A percentile compares a stretch with the other conserved stretches of the same genome.
Evolutionary conservation across 169 alveolate species (phyloP).

Genomic region (Cryptosporidium canis): DNA sequence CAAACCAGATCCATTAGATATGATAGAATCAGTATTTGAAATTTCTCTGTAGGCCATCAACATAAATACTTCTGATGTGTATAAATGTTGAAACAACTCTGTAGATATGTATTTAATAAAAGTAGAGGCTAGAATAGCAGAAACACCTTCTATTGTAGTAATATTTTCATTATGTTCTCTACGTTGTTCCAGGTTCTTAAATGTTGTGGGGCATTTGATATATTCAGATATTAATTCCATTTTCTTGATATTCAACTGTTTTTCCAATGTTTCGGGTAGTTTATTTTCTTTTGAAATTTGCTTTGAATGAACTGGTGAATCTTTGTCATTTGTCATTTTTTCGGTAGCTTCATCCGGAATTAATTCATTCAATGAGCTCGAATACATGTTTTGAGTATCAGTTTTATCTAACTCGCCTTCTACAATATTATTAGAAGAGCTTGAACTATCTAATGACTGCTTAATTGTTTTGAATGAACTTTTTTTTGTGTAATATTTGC

Average conservation of each 20-base stretch:
- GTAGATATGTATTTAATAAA: constrained; percentile 61
- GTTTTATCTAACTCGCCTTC: not conserved
- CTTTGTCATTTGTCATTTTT: not conserved
- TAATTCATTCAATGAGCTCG: not conserved
- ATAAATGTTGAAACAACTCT: constrained; percentile 54
- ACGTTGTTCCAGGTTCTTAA: not conserved
- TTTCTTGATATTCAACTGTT: constrained; percentile 41
- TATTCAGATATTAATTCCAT: constrained; percentile 69
- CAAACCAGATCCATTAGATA: not conserved
- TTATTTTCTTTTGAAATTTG: not conserved
- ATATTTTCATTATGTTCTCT: constrained; percentile 20
- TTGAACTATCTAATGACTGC: not conserved
- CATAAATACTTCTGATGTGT: constrained; percentile 56
- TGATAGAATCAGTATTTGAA: not conserved
- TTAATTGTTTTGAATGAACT: not conserved
- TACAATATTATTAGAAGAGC: not conserved
- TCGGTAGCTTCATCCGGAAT: not conserved
- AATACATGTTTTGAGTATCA: not conserved
- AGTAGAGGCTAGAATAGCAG: constrained; percentile 68
- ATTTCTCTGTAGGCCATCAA: constrained; percentile 33
- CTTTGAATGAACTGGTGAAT: not conserved
- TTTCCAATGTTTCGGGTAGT: constrained; percentile 42
- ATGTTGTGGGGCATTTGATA: constrained; percentile 18
- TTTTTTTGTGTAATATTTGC: not conserved
- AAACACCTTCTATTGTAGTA: constrained; percentile 17